These are phyloP conservation scores for Tylopilus subfusipes DNA, from an alignment of 768 basidiomycete genomes.

Conservation along the genomic window DNA sequence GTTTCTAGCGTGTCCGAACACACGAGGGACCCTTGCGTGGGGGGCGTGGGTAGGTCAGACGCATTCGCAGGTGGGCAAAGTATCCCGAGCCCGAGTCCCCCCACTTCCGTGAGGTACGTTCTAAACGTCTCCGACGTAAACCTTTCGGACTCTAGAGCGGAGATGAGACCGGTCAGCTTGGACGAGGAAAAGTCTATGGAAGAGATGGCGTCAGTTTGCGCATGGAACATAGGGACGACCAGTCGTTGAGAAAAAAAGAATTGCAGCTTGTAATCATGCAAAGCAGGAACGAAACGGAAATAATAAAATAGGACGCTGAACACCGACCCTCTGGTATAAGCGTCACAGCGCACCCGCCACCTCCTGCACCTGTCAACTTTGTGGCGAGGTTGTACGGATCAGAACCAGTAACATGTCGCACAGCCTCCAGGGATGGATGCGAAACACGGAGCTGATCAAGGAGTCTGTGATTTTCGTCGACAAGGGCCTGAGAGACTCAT, in stretches of 20 bases:
- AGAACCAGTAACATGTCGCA: constrained; percentile 64
- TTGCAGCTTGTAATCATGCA: background rate
- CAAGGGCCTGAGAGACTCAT: constrained; percentile 54
- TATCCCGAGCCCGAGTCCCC: constrained; percentile 89
- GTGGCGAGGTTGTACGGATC: constrained; percentile 71
- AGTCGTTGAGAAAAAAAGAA: background rate
- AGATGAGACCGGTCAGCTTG: constrained; percentile 54
- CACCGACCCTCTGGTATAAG: constrained; percentile 86
- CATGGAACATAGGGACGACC: background rate
- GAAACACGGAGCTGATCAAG: constrained; percentile 87
- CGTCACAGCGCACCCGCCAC: constrained; percentile 97
- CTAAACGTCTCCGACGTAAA: constrained; percentile 35
- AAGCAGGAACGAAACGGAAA: background rate
- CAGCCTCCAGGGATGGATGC: constrained; percentile 81
- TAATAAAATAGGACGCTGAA: background rate
- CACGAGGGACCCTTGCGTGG: constrained; percentile 2
- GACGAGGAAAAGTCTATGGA: constrained; percentile 64
- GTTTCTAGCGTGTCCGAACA: constrained; percentile 12
- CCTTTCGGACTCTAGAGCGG: constrained; percentile 41
- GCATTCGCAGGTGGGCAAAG: constrained; percentile 49
- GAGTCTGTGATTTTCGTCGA: constrained; percentile 85
- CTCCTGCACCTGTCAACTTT: constrained; percentile 97
- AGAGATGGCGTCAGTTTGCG: background rate
- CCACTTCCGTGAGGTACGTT: constrained; percentile 85
- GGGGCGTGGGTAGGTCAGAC: constrained; percentile 27